These are phyloP conservation scores for Sphaerobolus stellatus DNA, from an alignment of 1,284 basidiomycete species.

Conservation along the genomic window DNA sequence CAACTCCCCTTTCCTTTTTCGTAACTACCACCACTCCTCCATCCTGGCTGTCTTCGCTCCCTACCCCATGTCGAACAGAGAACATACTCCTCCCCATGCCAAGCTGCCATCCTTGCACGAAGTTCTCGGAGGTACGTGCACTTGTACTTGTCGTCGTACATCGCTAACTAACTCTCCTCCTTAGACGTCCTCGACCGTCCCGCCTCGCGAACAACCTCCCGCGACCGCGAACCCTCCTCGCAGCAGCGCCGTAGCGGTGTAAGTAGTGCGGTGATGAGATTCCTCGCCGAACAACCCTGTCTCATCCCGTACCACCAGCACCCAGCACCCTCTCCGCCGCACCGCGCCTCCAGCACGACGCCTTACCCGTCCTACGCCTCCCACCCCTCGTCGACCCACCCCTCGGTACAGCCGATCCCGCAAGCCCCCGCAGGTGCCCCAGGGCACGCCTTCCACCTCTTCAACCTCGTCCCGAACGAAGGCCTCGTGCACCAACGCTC, in stretches of 20 bases:
- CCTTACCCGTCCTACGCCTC: background rate
- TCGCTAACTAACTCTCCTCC: background rate
- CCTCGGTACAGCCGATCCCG: background rate
- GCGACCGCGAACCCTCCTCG: slow-evolving; percentile 1
- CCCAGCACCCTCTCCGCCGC: background rate
- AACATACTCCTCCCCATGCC: background rate
- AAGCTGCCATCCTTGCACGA: slow-evolving; percentile 8
- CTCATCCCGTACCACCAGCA: slow-evolving; percentile 5
- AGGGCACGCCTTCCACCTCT: slow-evolving; percentile 5
- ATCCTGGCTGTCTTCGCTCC: background rate
- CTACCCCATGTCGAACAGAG: slow-evolving; percentile 4
- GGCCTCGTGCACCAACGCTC: slow-evolving; percentile 10
- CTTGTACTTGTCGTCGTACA: background rate
- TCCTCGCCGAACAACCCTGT: background rate
- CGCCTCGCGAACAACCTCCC: background rate
- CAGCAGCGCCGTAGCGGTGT: slow-evolving; percentile 3
- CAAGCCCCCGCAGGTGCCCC: slow-evolving; percentile 1
- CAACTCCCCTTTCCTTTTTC: background rate
- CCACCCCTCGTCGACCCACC: background rate
- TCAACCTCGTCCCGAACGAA: slow-evolving; percentile 6
- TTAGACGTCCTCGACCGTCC: slow-evolving; percentile 11
- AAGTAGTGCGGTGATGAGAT: slow-evolving; percentile 4
- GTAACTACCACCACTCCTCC: background rate
- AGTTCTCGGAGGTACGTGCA: slow-evolving; percentile 9
- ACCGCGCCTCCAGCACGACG: background rate